Base-by-base conservation (phyloP, 2,329 filamentous ascomycete genomes). In the Epichloe brachyelytri region DNA sequence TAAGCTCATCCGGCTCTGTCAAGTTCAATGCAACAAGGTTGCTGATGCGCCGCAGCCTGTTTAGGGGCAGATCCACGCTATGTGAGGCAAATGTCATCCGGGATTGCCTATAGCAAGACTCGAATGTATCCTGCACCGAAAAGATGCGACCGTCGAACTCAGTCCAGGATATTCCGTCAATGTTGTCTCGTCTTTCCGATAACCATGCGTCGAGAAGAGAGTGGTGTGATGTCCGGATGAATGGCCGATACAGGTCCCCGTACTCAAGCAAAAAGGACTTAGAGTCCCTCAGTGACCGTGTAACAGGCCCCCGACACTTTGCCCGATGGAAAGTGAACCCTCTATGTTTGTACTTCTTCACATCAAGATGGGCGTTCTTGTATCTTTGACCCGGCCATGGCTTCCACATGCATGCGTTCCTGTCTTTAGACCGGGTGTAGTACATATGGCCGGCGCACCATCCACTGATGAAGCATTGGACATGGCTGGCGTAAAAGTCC, bases 391-490 rank as follows among this genome's bases (percentile, higher is more conserved):
- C 19, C 26, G 41, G 49, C 43, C 20, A 45, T 19, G 43, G 43
- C 22, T 30, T 53, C 52, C 38, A 55, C 39, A 52, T 17, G 14
- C 33, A 52, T 41, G 41, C 38, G 37, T 49, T n/a, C 43, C 51
- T 53, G 3, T 11, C 43, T 22, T 22, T 50, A 12, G 49, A 43
- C 37, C 48, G 19, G 2, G n/a, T 36, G 36, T 53, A 55, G 38
- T 54, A 52, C n/a, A 55, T 38, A 19, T 55, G 36, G 12, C 43
- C 33, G 15, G 37, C 40, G n/a, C 47, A 55, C 51, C 36, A 55
- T 14, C 54, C 52, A 38, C 48, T 36, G 15, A 55, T 51, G 30
- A 53, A 55, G 36, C 45, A 55, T 26, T 55, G 38, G 1, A 54
- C 11, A 51, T 55, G 37, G 39, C 46, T 55, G 14, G 54, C 47